phyloP scores from a whole-genome alignment of 1,139 yeast species.

The Suhomyces wounanorum region DNA sequence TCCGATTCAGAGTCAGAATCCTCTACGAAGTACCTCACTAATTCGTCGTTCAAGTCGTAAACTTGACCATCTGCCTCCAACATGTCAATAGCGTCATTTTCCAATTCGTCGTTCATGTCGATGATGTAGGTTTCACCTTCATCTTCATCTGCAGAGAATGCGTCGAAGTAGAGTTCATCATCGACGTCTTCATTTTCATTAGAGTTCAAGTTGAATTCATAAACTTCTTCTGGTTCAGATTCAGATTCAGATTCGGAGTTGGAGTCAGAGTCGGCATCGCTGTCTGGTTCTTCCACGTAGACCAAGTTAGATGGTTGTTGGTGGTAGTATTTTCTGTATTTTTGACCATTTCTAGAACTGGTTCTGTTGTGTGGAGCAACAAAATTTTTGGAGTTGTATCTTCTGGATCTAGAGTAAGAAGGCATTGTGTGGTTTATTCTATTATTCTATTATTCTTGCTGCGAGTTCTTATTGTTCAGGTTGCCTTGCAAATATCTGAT shows the following conservation, averaged over 20 bases:
- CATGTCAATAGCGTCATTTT: constrained; percentile 35
- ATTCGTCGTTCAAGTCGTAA: constrained; percentile 43
- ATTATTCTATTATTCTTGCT: constrained; percentile 2
- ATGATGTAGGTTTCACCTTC: constrained; percentile 20
- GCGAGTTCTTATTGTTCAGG: constrained; percentile 1
- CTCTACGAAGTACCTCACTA: constrained; percentile 30
- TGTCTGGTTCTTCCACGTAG: constrained; percentile 46
- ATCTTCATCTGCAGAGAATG: constrained; percentile 17
- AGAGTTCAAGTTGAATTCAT: constrained; percentile 28
- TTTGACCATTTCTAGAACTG: constrained; percentile 15
- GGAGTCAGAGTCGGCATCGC: constrained; percentile 18
- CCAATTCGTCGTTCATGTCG: constrained; percentile 44
- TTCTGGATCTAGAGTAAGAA: constrained; percentile 13
- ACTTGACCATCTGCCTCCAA: constrained; percentile 41
- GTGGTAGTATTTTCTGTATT: constrained; percentile 35
- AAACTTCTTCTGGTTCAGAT: constrained; percentile 26
- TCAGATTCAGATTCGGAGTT: constrained; percentile 12
- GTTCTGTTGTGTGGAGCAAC: constrained; percentile 6
- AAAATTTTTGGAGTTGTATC: constrained; percentile 11
- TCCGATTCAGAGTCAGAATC: constrained; percentile 14
- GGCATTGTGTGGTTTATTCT: constrained; percentile 8
- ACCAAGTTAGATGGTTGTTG: constrained; percentile 37
- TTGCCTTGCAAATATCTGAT: constrained; percentile 4
- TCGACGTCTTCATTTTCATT: constrained; percentile 18
- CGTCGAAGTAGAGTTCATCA: constrained; percentile 7